A percentile compares a stretch with the other conserved stretches of the same genome.
These are phyloP conservation scores for Cryptococcus amylolentus DNA, from an alignment of 1,284 basidiomycete genomes.

Conservation along the genomic window DNA sequence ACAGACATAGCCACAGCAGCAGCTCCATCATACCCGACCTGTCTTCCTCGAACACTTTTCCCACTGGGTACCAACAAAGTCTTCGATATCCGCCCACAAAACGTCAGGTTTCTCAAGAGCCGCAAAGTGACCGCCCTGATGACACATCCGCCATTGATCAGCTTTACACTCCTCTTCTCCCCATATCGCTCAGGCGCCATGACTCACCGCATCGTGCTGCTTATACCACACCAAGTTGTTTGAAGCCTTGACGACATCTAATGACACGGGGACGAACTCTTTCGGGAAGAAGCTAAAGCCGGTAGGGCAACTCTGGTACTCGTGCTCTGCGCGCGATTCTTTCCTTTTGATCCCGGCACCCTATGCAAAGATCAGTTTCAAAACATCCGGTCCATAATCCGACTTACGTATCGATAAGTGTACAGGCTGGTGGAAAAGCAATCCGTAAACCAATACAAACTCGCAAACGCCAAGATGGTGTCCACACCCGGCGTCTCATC, in stretches of 20 bases:
- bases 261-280: slow-evolving; percentile 47
- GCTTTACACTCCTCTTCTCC: not conserved
- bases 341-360: slow-evolving; percentile 20
- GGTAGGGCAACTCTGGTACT: slow-evolving; percentile 43
- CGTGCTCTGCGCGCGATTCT: slow-evolving; percentile 15
- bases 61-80: slow-evolving; percentile 35
- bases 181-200: not conserved
- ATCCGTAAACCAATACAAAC: slow-evolving; percentile 50
- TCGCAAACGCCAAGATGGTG: slow-evolving; percentile 42
- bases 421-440: slow-evolving; percentile 49
- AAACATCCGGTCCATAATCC: no score
- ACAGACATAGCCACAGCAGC: no score
- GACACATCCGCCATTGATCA: slow-evolving; percentile 11
- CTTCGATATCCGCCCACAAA: slow-evolving; percentile 40
- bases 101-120: slow-evolving; percentile 49
- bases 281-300: slow-evolving; percentile 48
- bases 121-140: slow-evolving; percentile 47
- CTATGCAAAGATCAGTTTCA: not conserved
- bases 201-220: slow-evolving; percentile 12
- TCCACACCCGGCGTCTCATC: slow-evolving; percentile 33
- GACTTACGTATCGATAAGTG: slow-evolving; percentile 47
- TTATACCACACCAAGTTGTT: slow-evolving; percentile 43
- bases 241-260: slow-evolving; percentile 42
- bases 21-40: no score
- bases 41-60: not conserved